Evolutionary conservation across 768 basidiomycete species (phyloP).

Genomic region (Kwoniella shandongensis): DNA sequence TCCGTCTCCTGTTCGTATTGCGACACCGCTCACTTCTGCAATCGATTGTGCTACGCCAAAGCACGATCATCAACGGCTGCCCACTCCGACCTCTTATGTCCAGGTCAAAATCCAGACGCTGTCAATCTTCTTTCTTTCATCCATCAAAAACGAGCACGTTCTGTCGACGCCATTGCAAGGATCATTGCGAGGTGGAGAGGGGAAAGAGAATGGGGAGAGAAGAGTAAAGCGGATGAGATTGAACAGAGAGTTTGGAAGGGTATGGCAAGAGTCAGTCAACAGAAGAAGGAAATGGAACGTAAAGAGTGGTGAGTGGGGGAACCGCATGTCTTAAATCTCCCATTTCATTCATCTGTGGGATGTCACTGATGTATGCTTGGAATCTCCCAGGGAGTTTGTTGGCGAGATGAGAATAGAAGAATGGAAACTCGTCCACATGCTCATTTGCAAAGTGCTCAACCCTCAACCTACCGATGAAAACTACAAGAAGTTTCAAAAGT

Average conservation of each 20-base stretch:
- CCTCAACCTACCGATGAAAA: constrained; percentile 58
- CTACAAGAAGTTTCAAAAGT: constrained; percentile 22
- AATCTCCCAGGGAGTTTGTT: constrained; percentile 34
- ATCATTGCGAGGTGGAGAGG: constrained; percentile 67
- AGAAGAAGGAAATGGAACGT: constrained; percentile 58
- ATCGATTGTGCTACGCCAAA: constrained; percentile 69
- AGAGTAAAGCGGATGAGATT: constrained; percentile 60
- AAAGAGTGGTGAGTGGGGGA: constrained; percentile 43
- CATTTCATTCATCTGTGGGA: not conserved
- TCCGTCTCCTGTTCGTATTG: constrained; percentile 62
- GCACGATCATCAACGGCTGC: constrained; percentile 57
- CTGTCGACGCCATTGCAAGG: constrained; percentile 69
- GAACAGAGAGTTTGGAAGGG: constrained; percentile 55
- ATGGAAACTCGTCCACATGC: constrained; percentile 67
- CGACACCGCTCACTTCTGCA: constrained; percentile 69
- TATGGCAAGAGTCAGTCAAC: constrained; percentile 74
- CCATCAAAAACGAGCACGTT: constrained; percentile 68
- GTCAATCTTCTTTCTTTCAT: constrained; percentile 64
- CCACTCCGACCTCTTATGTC: constrained; percentile 69
- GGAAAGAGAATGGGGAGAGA: constrained; percentile 59
- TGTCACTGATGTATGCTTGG: not conserved
- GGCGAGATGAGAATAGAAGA: constrained; percentile 24
- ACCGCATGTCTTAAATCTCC: not conserved
- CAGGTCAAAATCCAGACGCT: constrained; percentile 70
- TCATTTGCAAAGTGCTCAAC: constrained; percentile 66